Base-by-base conservation (phyloP, 495 filamentous ascomycete genomes). In the Penicillium bovifimosum region DNA sequence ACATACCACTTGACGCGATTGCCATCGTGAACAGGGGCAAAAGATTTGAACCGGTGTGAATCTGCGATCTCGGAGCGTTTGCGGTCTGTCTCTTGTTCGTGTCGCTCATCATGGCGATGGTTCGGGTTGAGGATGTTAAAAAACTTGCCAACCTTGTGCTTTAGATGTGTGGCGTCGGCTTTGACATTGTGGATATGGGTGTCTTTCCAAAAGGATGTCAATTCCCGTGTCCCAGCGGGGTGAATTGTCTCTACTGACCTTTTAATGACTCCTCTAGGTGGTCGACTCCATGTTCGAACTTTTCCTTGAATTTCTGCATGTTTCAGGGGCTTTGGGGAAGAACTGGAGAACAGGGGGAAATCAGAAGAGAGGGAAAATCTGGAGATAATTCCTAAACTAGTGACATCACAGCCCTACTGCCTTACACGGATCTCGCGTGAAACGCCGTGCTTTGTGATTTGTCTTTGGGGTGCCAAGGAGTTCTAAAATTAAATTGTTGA, bases 1-100 rank as follows among this genome's bases (percentile, higher is more conserved):
- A 96, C 88, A 75, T 96, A 97, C 91, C 91, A 96, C 74, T 97
- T 97, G 53, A 96, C 78, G 50, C 84, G 80, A 65, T 97, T 96
- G 9, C 87, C 88, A 11, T 90, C 82, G 18, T 81, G 81, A 59
- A 91, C 82, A 1, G 91, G 91, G 5, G 91, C 91, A 67, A 89
- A 98, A 10, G 87, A 91, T 10, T 83, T 60, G 69, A 88, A 96
- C n/a, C 91, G 83, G 55, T 97, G 86, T 20, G 79, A 80, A 50
- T 91, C 80, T 54, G 79, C 70, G 53, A 96, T 86, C 16, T 64
- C 74, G 17, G 75, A 82, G 38, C 92, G 82, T 66, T 95, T 93
- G 42, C 76, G 76, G 63, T 98, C 92, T 24, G 89, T 91, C 4
- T 67, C 72, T 61, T 91, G 80, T 65, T 98, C 92, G 67, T 96